Base-by-base conservation (phyloP, 805 yeast species). In the Hanseniaspora valbyensis region DNA sequence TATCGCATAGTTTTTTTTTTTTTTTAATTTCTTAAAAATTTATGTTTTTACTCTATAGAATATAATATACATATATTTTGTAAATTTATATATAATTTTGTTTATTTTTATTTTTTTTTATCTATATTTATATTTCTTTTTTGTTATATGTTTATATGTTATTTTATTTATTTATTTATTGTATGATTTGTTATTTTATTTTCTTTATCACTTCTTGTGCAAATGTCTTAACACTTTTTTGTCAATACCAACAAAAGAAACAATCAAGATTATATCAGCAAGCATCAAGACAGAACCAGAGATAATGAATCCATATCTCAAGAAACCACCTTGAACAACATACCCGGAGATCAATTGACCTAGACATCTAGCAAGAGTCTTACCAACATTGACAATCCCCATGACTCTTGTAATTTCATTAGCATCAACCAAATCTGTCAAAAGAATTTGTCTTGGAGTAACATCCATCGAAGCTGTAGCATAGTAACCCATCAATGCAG, bases 361-460 rank as follows among this genome's bases (percentile, higher is more conserved):
- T 10, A 84, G 61, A 41, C 92, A 78, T 54, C 95, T 72, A 0
- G 95, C 94, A 55, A 84, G 72, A 1, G 95, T 89, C 63, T 87
- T 86, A 24, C 83, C 87, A 34, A 88, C 79, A 59, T 87, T 88
- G 9, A 88, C 95, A 1, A 83, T 69, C 1, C 96, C 96, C 78
- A 88, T 73, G 1, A 83, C 88, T 57, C 72, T 75, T 2, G 95
- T 79, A 43, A 89, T 67, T 44, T 85, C 92, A 10, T 69, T 64
- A 12, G 74, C 72, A 14, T 73, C 71, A 36, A 88, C 77, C 19
- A 86, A 68, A 2, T 83, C 72, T 0, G 94, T 80, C 44, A 88
- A 65, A 37, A 88, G 69, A 8, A 87, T 76, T 65, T 87, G 95
- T 46, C 96, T 75, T 6, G 96, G 95, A 2, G 87, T 92, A 26